Evolutionary conservation across 768 basidiomycete species (phyloP).

Genomic region (Xerocomellus chrysenteron): DNA sequence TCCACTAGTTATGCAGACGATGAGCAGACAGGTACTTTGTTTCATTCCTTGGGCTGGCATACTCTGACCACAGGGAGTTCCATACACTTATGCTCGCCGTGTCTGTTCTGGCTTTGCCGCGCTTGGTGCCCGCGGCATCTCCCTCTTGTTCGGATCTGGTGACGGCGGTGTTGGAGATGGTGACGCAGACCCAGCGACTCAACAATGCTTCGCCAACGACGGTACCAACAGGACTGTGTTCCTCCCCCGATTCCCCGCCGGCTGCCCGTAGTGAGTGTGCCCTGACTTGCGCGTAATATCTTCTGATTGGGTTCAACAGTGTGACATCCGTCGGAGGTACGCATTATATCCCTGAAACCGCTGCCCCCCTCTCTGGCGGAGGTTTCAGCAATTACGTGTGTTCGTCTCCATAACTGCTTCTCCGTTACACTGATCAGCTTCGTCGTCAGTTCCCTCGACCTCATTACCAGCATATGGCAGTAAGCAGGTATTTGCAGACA

Average conservation of each 20-base stretch:
- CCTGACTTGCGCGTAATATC: neutral
- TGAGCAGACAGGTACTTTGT: conserved; percentile 58
- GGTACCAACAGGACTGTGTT: conserved; percentile 49
- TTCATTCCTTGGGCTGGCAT: neutral
- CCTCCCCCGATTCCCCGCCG: conserved; percentile 59
- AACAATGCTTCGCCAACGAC: conserved; percentile 58
- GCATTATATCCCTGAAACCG: conserved; percentile 54
- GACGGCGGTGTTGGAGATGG: conserved; percentile 71
- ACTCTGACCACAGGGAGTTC: conserved; percentile 40
- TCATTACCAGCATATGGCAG: conserved; percentile 48
- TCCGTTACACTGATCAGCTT: neutral
- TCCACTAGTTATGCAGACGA: conserved; percentile 74
- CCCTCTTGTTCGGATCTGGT: conserved; percentile 64
- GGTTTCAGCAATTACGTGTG: conserved; percentile 71
- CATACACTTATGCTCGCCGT: conserved; percentile 54
- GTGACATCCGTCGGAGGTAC: conserved; percentile 77
- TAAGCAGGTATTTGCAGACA: conserved; percentile 42
- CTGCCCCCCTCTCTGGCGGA: conserved; percentile 63
- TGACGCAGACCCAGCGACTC: conserved; percentile 49
- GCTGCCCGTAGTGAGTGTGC: conserved; percentile 50
- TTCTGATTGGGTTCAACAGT: conserved; percentile 32
- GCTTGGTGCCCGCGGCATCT: conserved; percentile 68
- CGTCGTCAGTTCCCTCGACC: conserved; percentile 50
- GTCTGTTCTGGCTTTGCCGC: conserved; percentile 63
- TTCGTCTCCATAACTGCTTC: neutral